Base-by-base conservation (phyloP, 768 basidiomycete species). In the Termitomyces sp. region DNA sequence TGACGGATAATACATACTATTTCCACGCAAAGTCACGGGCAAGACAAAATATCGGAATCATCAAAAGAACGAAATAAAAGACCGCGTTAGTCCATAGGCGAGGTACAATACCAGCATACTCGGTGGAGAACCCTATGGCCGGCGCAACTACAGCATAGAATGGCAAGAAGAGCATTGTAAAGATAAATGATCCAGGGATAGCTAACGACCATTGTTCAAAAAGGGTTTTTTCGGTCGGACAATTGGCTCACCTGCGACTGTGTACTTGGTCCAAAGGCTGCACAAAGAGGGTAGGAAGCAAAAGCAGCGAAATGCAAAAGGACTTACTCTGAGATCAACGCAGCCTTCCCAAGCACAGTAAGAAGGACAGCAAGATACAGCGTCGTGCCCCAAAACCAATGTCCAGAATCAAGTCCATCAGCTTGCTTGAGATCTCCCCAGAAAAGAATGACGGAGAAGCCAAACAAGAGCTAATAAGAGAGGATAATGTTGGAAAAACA, bases 221-320 rank as follows among this genome's bases (percentile, higher is more conserved):
- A 35, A 58, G 38, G 58, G 32, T 28, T 23, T 20, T 36, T 5
- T n/a, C 10, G 2, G 38, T 35, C 30, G 38, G 23, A 56, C 13
- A 16, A 5, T 20, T 32, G 18, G 70, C 80, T 58, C 67, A 89
- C 89, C 89, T 43, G 93, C 93, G 50, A 98, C 91, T 13, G 96
- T 98, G 68, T 98, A 99, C 70, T 98, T 98, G 0, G 97, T 99
- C 97, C 97, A 99, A n/a, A 99, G 74, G 66, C 96, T 99, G 13
- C 8, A 54, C 57, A 52, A 50, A 54, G 23, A 28, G 46, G 35
- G 8, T 63, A 43, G 38, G 32, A 49, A 36, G 38, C 20, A 53
- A 41, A 46, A 30, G 51, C 32, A 50, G 4, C 23, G 49, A 53
- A 23, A 23, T 53, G 8, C 14, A 14, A 33, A 26, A 44, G n/a